Base-by-base conservation (phyloP, 352 stramenopile genomes). In the Phytophthora constricta region DNA sequence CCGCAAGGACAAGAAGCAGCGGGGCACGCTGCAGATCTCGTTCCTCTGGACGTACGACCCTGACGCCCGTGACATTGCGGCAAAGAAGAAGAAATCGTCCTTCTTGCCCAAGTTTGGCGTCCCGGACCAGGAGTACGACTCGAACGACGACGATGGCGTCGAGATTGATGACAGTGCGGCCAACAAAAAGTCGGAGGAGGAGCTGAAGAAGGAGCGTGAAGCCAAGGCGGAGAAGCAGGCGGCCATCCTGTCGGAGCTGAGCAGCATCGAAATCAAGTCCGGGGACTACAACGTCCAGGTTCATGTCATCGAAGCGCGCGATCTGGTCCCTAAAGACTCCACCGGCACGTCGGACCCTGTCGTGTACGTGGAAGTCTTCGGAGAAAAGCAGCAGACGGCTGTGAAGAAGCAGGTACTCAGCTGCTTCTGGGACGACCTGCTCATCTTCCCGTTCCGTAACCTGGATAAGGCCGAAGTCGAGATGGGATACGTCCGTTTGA, bases 311-410 rank as follows among this genome's bases (percentile, higher is more conserved):
- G 90, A 98, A 77, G 89, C 84, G 11, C 82, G 90, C 11, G 89
- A 97, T 26, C 73, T 98, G 1, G 89, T 97, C 23, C 78, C 85
- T 0, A 97, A 97, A 58, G 89, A 97, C 47, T 76, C 86, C 0
- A 92, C 92, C 0, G 93, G 93, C 2, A 97, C 88, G 14, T 96
- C 87, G 1, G 94, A 98, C 58, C 94, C 94, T 0, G 91, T 98
- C 20, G 91, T 97, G 47, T 97, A 96, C 46, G 87, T 97, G 17
- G 86, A 94, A 63, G 84, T 95, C 0, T 80, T 97, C 13, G 85
- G 81, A 22, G 86, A 97, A 47, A 93, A 92, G 59, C 80, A 95
- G 59, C 82, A 97, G 50, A 96, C 88, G 1, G 65, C 74, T 3
- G 79, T 91, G 41, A 90, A 97, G 77, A 91, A 96, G 62, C 76